phyloP scores from a whole-genome alignment of 371 early-diverging fungal species.

The Mucor velutinosus region DNA sequence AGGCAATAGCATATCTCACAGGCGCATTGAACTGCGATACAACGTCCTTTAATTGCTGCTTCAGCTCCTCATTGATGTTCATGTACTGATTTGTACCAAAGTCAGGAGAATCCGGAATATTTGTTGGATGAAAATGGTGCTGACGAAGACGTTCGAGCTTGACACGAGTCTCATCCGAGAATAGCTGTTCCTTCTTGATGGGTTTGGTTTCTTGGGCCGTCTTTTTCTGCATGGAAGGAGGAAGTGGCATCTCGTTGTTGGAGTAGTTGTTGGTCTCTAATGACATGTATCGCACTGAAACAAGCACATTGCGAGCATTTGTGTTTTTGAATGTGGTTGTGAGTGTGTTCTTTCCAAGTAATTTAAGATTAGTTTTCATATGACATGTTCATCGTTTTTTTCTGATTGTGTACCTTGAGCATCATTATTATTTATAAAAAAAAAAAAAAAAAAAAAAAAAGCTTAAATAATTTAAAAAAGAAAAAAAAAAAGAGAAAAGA shows the following conservation, averaged over 20 bases:
- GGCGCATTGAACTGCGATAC: constrained; percentile 69
- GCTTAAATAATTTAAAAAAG: neutral
- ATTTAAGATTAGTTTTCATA: neutral
- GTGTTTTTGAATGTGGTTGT: neutral
- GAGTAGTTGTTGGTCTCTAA: constrained; percentile 15
- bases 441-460: constrained; percentile 6
- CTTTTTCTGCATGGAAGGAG: constrained; percentile 24
- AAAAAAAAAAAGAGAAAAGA: constrained; percentile 4
- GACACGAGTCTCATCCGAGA: constrained; percentile 41
- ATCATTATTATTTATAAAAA: neutral
- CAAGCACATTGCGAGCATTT: neutral
- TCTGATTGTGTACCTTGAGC: constrained; percentile 11
- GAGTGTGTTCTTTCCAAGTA: neutral
- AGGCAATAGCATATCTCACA: constrained; percentile 89
- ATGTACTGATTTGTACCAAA: constrained; percentile 73
- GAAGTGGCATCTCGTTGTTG: constrained; percentile 12
- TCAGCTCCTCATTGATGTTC: constrained; percentile 60
- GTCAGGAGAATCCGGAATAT: constrained; percentile 61
- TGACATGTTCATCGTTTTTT: neutral
- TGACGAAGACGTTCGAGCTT: constrained; percentile 42
- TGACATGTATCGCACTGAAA: constrained; percentile 17
- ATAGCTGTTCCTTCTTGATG: constrained; percentile 14
- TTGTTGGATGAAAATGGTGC: constrained; percentile 51
- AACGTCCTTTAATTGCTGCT: constrained; percentile 60
- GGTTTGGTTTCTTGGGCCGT: constrained; percentile 11